Evolutionary conservation across 495 filamentous ascomycete genomes (phyloP).

Genomic region (Talaromyces liani): DNA sequence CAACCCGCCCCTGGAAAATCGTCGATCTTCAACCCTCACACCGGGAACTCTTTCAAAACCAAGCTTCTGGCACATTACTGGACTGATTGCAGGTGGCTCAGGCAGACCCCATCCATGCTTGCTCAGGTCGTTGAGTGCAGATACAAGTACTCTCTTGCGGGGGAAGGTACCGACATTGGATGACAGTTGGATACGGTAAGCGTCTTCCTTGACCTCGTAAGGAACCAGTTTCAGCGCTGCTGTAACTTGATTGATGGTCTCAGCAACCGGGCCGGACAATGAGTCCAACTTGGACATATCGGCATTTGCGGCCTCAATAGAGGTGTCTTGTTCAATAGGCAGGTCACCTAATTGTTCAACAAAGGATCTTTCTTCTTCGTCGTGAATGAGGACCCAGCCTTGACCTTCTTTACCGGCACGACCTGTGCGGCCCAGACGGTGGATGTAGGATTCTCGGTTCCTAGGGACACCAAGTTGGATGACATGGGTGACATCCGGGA

Average conservation of each 20-base stretch:
- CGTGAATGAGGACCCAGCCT: constrained; percentile 68
- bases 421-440: constrained; percentile 66
- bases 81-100: constrained; percentile 45
- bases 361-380: constrained; percentile 46
- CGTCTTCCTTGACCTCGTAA: constrained; percentile 34
- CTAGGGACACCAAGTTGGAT: constrained; percentile 60
- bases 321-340: constrained; percentile 53
- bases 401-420: constrained; percentile 72
- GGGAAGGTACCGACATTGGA: constrained; percentile 19
- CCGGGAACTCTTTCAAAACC: constrained; percentile 36
- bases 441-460: constrained; percentile 60
- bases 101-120: constrained; percentile 54
- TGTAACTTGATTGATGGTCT: constrained; percentile 28
- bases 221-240: constrained; percentile 26
- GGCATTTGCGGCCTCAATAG: constrained; percentile 42
- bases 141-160: constrained; percentile 32
- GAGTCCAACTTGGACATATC: constrained; percentile 41
- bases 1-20: background rate
- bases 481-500: constrained; percentile 65
- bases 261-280: constrained; percentile 16
- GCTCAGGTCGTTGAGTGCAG: constrained; percentile 55
- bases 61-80: constrained; percentile 36
- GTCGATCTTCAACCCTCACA: constrained; percentile 26
- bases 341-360: constrained; percentile 46
- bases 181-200: constrained; percentile 48